These are phyloP conservation scores for Baudoinia panamericana DNA, from an alignment of 495 filamentous ascomycete genomes.

Conservation along the genomic window DNA sequence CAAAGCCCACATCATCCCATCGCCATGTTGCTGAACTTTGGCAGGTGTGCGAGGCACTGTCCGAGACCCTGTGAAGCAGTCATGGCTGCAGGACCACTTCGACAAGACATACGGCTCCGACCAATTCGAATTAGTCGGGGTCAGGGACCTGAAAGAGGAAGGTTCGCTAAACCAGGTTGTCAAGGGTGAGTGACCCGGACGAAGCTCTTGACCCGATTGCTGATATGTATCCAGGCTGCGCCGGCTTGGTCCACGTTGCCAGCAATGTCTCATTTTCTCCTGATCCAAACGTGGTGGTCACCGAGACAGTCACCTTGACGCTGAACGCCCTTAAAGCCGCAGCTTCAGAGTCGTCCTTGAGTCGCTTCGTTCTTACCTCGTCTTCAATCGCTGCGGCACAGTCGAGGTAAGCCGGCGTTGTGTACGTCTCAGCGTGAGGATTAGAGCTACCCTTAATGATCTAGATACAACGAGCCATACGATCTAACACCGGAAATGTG, in stretches of 20 bases:
- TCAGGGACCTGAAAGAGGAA: slow-evolving; percentile 6
- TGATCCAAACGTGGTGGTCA: slow-evolving; percentile 5
- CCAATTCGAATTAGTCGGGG: slow-evolving; percentile 6
- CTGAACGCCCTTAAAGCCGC: slow-evolving; percentile 34
- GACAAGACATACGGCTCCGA: slow-evolving; percentile 8
- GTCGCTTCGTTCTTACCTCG: slow-evolving; percentile 40
- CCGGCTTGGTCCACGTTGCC: slow-evolving; percentile 6
- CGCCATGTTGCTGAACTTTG: too few relatives aligned
- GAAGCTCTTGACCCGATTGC: background rate
- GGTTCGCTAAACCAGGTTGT: slow-evolving; percentile 31
- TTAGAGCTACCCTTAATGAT: background rate
- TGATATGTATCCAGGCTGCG: slow-evolving; percentile 1
- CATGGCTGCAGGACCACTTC: slow-evolving; percentile 24
- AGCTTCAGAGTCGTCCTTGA: slow-evolving; percentile 31
- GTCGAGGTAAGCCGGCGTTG: too few relatives aligned
- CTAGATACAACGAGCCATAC: background rate
- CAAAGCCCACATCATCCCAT: background rate
- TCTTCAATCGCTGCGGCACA: slow-evolving; percentile 31
- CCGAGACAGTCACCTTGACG: slow-evolving; percentile 23
- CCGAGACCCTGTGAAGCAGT: slow-evolving; percentile 29
- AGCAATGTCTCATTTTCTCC: background rate
- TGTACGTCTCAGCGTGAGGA: too few relatives aligned
- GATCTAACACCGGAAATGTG: slow-evolving; percentile 1
- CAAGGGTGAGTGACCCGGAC: slow-evolving; percentile 11
- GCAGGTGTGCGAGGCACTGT: slow-evolving; percentile 5